Conservation (phyloP, 2,329 filamentous ascomycete species). For the Pseudopyrenochaeta lycopersici region DNA sequence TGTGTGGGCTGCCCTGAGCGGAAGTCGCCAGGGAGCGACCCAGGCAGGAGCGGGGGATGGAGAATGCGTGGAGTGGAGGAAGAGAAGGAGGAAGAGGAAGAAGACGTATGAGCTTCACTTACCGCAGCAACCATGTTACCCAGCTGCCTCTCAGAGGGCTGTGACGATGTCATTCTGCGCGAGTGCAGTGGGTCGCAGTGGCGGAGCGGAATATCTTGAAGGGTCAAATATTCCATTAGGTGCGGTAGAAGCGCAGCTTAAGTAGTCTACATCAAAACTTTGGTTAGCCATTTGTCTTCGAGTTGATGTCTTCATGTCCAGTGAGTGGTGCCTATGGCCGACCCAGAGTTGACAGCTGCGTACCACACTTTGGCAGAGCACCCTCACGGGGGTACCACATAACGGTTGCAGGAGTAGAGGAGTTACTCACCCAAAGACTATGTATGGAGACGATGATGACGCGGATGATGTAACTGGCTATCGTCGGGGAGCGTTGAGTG, state of each 20-base stretch:
- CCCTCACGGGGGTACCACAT: background rate
- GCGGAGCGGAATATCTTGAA: slow-evolving; percentile 50
- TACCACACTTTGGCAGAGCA: slow-evolving; percentile 8
- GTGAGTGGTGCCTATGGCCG: slow-evolving; percentile 7
- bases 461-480: slow-evolving; percentile 16
- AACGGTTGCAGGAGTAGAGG: background rate
- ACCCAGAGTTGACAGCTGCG: slow-evolving; percentile 22
- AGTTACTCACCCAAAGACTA: slow-evolving; percentile 16
- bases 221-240: slow-evolving; percentile 49
- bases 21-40: slow-evolving; percentile 4
- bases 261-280: slow-evolving; percentile 17
- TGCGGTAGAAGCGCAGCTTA: slow-evolving; percentile 9
- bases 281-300: slow-evolving; percentile 6
- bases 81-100: slow-evolving; percentile 9
- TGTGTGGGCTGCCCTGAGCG: background rate
- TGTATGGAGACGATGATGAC: slow-evolving; percentile 2
- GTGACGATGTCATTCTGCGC: slow-evolving; percentile 38
- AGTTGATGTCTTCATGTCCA: slow-evolving; percentile 6
- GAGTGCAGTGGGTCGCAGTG: slow-evolving; percentile 38
- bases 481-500: background rate
- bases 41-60: slow-evolving; percentile 3
- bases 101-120: slow-evolving; percentile 24
- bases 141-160: slow-evolving; percentile 31
- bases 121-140: slow-evolving; percentile 40
- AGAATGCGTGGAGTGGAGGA: slow-evolving; percentile 1